Percentiles rank a stretch among this genome's conserved stretches.
phyloP scores from a whole-genome alignment of 2,329 filamentous ascomycete species.

The Fusarium pilosicola region DNA sequence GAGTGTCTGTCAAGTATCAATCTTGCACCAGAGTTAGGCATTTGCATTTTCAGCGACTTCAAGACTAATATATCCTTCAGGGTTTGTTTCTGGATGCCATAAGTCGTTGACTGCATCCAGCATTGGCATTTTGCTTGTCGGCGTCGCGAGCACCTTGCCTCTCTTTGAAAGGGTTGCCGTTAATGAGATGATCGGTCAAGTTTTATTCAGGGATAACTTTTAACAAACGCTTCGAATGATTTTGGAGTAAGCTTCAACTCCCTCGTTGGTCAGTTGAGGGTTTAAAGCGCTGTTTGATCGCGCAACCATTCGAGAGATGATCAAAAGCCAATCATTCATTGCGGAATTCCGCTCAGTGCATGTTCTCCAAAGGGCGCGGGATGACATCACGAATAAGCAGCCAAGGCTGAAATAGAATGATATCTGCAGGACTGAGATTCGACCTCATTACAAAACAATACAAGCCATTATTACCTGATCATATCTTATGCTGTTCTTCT shows the following conservation, averaged over 20 bases:
- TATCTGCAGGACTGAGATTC: background rate
- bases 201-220: no score
- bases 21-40: rapidly evolving
- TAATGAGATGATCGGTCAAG: background rate
- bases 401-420: background rate
- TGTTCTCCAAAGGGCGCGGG: background rate
- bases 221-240: no score
- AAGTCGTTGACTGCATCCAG: background rate
- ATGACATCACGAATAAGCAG: background rate
- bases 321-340: rapidly evolving
- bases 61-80: background rate
- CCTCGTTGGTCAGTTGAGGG: no score
- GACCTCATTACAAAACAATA: rapidly evolving
- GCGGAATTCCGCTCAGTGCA: no score
- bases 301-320: no score
- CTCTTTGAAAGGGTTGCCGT: background rate
- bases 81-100: background rate
- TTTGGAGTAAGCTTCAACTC: no score
- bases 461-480: rapidly evolving
- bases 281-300: no score
- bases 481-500: rapidly evolving
- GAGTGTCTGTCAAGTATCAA: background rate
- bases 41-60: background rate
- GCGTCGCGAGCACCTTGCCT: background rate
- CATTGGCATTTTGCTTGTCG: background rate